Base-by-base conservation (phyloP, 495 filamentous ascomycete genomes). In the Penicillium verhagenii region DNA sequence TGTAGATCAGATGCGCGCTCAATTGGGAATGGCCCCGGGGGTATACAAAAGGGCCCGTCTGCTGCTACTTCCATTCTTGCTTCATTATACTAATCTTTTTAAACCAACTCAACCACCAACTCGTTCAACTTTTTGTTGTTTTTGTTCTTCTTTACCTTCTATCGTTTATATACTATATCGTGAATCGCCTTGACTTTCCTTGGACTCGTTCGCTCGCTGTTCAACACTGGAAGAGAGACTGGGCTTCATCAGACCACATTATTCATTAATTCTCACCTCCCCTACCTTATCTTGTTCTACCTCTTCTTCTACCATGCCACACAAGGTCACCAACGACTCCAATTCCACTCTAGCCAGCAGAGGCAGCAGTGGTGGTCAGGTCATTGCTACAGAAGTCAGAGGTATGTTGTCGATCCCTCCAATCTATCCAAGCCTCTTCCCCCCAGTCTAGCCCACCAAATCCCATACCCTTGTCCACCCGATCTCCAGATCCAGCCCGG, bases 301-400 rank as follows among this genome's bases (percentile, higher is more conserved):
- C 40, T 40, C 29, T 25, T 24, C 52, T 21, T 31, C 11, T 24
- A 63, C 8, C 53, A 77, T 76, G 73, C 73, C 73, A 54, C 69
- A 69, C 68, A 77, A 76, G 63, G 63, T 72, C 54, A 59, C 57
- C 61, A 74, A 71, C 69, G 68, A 75, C 51, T 77, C 75, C 52
- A 74, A 73, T 63, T 73, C 75, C 45, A 73, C 70, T 20, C 60
- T 76, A 40, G 67, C 72, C 64, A 76, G 72, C 65, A 61, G 54
- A 56, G 69, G 63, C 56, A 76, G 74, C 56, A 73, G 67, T 59
- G 59, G 60, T 38, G 68, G 74, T 50, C 68, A 68, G 28, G 66
- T 72, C 24, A 66, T 72, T 19, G 59, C 68, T 54, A 58, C 68
- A 18, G 66, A 76, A 56, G 65, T 67, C 47, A 67, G 71, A 69